These are phyloP conservation scores for Claviceps lovelessii DNA, from an alignment of 2,329 filamentous ascomycete genomes.

Conservation along the genomic window DNA sequence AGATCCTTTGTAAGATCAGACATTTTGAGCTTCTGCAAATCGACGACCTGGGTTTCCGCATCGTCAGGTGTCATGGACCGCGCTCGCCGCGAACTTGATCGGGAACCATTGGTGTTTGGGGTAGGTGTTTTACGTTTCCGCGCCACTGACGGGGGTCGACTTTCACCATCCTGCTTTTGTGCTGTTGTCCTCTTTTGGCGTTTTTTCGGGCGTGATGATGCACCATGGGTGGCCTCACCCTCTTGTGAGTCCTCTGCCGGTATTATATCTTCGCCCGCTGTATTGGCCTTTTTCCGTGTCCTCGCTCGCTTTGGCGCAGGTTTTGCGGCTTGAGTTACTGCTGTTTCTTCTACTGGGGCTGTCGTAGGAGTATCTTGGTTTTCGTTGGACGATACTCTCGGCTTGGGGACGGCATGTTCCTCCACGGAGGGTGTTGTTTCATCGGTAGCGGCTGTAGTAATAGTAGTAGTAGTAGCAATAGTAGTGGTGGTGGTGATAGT, in stretches of 20 bases:
- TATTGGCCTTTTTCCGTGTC: slow-evolving; percentile 4
- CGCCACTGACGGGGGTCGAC: slow-evolving; percentile 8
- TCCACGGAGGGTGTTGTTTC: neutral
- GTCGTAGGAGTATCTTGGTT: neutral
- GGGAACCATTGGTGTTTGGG: slow-evolving; percentile 10
- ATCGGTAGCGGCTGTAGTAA: neutral
- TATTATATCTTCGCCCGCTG: slow-evolving; percentile 8
- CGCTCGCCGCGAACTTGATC: slow-evolving; percentile 19
- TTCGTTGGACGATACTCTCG: neutral
- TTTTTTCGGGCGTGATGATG: slow-evolving; percentile 15
- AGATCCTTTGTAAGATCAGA: slow-evolving; percentile 56
- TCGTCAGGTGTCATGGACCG: slow-evolving; percentile 47
- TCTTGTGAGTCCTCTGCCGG: slow-evolving; percentile 3
- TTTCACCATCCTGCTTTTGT: slow-evolving; percentile 9
- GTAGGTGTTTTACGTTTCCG: slow-evolving; percentile 16
- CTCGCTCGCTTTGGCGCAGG: slow-evolving; percentile 6
- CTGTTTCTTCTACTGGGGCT: slow-evolving; percentile 1
- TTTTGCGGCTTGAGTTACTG: slow-evolving; percentile 4
- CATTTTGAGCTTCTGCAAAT: slow-evolving; percentile 55
- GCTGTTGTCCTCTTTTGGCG: slow-evolving; percentile 19
- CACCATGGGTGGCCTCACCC: neutral
- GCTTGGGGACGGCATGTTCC: neutral
- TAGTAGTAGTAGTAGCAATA: too few relatives aligned
- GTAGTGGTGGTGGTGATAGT: neutral
- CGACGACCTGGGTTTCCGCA: slow-evolving; percentile 47